Percentiles rank a stretch among this genome's conserved stretches.
Conservation (phyloP, 176 grass and related monocot genomes). For the Phyllostachys edulis region DNA sequence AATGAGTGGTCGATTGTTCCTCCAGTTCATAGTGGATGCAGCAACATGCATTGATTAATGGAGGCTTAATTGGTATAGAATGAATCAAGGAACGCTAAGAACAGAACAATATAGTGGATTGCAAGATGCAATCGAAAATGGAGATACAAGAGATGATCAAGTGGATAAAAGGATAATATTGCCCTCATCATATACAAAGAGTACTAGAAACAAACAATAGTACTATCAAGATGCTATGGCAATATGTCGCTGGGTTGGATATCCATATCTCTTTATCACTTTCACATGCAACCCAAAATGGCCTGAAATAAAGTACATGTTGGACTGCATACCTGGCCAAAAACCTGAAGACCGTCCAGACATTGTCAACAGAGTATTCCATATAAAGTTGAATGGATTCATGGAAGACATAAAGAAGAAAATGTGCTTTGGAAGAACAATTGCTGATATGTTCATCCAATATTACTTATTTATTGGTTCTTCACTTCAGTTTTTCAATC, state of each 20-base stretch:
- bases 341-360: constrained; percentile 24
- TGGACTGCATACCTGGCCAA: not conserved
- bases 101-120: constrained; percentile 1
- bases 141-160: not conserved
- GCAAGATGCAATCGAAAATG: not conserved
- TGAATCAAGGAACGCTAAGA: not conserved
- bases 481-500: no score
- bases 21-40: not conserved
- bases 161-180: no score
- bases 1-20: no score
- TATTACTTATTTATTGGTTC: no score
- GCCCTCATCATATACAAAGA: no score
- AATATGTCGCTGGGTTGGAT: no score
- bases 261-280: constrained; percentile 5
- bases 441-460: not conserved
- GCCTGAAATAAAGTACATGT: constrained; percentile 12
- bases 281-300: constrained; percentile 51
- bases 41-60: not conserved
- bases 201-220: no score
- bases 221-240: no score
- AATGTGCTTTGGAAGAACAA: not conserved
- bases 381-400: constrained; percentile 10
- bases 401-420: constrained; percentile 14
- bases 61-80: constrained; percentile 2
- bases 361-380: constrained; percentile 26